phyloP scores from a whole-genome alignment of 306 rosid species.

The Cajanus cajan region DNA sequence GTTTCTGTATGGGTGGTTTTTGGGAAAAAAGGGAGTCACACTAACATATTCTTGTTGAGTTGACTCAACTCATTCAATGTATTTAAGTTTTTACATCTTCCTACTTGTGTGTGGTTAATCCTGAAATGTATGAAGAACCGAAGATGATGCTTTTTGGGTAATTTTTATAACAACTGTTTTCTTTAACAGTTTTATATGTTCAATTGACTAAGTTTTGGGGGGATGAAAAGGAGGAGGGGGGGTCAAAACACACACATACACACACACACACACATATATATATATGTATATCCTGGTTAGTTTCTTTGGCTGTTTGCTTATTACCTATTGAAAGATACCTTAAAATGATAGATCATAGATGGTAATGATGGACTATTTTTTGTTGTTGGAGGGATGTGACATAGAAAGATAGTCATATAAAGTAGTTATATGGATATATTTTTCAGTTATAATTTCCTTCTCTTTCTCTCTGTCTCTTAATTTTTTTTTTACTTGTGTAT shows the following conservation, averaged over 20 bases:
- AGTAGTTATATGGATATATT: neutral
- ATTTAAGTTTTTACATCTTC: neutral
- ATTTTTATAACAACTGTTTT: too few species aligned
- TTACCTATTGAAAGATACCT: neutral
- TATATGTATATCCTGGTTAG: neutral
- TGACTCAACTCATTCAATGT: neutral
- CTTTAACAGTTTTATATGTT: neutral
- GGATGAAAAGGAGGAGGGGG: too few species aligned
- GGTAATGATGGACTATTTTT: neutral
- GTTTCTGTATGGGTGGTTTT: neutral
- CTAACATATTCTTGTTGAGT: neutral
- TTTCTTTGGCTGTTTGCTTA: neutral
- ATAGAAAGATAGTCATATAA: neutral
- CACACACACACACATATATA: too few species aligned
- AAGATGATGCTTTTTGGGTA: neutral
- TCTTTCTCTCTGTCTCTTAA: neutral
- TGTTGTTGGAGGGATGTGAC: neutral
- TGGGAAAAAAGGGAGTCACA: neutral
- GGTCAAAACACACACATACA: too few species aligned
- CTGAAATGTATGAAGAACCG: neutral
- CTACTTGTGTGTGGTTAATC: neutral
- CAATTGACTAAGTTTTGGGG: too few species aligned
- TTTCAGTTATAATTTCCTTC: constrained; percentile 2
- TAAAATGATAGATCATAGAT: neutral
- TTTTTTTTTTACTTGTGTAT: neutral